Conservation (phyloP, 2,329 filamentous ascomycete genomes). For the Ploettnerulaceae sp. region DNA sequence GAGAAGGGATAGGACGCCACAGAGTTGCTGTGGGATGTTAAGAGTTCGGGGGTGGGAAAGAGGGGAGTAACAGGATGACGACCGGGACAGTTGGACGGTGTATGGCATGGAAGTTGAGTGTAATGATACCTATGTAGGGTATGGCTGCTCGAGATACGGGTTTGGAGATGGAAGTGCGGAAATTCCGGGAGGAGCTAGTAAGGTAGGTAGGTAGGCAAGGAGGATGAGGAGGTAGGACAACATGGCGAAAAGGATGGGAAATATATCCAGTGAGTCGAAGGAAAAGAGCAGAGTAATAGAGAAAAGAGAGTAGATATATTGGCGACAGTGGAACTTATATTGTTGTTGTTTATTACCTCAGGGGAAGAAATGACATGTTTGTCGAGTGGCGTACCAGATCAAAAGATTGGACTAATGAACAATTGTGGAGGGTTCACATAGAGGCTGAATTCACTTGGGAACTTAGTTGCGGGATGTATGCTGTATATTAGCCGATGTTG, state of each 20-base stretch:
- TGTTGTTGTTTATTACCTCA: not conserved
- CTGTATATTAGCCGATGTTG: not conserved
- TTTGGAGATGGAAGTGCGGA: too few species aligned
- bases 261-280: too few species aligned
- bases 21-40: slow-evolving; percentile 37
- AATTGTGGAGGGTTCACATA: slow-evolving; percentile 13
- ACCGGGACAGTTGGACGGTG: not conserved
- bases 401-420: not conserved
- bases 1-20: slow-evolving; percentile 45
- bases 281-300: too few species aligned
- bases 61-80: slow-evolving; percentile 1
- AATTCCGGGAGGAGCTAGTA: too few species aligned
- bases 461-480: not conserved
- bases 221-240: too few species aligned
- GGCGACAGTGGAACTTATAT: not conserved
- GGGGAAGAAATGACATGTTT: not conserved
- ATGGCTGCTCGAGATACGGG: too few species aligned
- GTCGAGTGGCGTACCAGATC: slow-evolving; percentile 10
- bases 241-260: too few species aligned
- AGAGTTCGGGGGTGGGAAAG: not conserved
- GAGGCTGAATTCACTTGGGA: slow-evolving; percentile 24
- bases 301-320: not conserved
- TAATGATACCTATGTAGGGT: too few species aligned
- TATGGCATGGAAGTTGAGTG: too few species aligned
- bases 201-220: too few species aligned